These are phyloP conservation scores for Colletotrichum lupini DNA, from an alignment of 2,329 filamentous ascomycete species.

Conservation along the genomic window DNA sequence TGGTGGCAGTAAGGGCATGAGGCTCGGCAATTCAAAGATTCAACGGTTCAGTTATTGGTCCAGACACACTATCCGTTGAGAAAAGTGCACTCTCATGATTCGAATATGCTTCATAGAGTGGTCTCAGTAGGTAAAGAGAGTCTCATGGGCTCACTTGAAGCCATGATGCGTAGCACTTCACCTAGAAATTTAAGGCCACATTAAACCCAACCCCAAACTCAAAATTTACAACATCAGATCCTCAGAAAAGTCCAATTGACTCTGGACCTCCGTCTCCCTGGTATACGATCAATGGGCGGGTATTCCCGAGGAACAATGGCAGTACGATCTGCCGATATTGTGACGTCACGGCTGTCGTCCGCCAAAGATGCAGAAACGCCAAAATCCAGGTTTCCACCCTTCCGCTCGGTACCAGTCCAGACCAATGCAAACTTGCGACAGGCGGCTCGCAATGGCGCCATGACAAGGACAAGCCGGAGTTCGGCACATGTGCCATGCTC, in stretches of 20 bases:
- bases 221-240: too few relatives aligned
- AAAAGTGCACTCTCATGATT: too few relatives aligned
- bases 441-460: slow-evolving; percentile 10
- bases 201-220: too few relatives aligned
- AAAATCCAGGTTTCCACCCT: not conserved
- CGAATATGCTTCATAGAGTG: too few relatives aligned
- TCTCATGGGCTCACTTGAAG: too few relatives aligned
- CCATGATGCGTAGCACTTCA: too few relatives aligned
- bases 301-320: not conserved
- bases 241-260: not conserved
- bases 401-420: not conserved
- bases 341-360: not conserved
- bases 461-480: slow-evolving; percentile 20
- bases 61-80: not conserved
- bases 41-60: not conserved
- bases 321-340: not conserved
- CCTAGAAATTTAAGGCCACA: too few relatives aligned
- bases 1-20: not conserved
- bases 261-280: too few relatives aligned
- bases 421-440: not conserved
- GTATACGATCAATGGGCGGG: not conserved
- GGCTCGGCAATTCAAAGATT: not conserved
- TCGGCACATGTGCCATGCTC: slow-evolving; percentile 21
- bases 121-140: too few relatives aligned
- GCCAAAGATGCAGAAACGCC: not conserved